These are phyloP conservation scores for Dichotomocladium elegans DNA, from an alignment of 371 early-diverging fungal species.

Conservation along the genomic window DNA sequence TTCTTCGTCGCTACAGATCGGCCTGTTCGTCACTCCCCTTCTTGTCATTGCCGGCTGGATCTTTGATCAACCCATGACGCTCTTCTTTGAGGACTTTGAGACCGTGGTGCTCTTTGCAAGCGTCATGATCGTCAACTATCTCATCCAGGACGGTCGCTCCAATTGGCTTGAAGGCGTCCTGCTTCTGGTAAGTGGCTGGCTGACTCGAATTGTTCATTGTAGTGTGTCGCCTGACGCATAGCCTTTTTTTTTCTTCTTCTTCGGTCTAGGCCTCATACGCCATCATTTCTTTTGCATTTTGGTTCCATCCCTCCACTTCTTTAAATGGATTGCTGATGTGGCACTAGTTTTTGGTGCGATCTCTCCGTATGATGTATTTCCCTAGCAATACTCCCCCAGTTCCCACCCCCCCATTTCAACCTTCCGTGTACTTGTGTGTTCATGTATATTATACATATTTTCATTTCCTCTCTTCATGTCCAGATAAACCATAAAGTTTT, in stretches of 20 bases:
- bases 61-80: conserved; percentile 69
- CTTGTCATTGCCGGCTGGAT: conserved; percentile 88
- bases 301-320: conserved; percentile 39
- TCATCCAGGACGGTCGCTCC: conserved; percentile 71
- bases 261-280: conserved; percentile 47
- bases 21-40: conserved; percentile 84
- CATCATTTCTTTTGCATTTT: conserved; percentile 76
- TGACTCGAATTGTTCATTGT: neutral
- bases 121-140: conserved; percentile 81
- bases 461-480: too few relatives aligned
- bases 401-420: neutral
- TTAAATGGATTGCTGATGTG: neutral
- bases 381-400: neutral
- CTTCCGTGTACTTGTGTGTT: too few relatives aligned
- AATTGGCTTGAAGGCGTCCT: conserved; percentile 87
- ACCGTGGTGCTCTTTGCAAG: conserved; percentile 78
- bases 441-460: too few relatives aligned
- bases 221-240: neutral
- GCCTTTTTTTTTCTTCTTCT: neutral
- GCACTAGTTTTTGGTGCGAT: too few relatives aligned
- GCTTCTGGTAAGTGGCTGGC: conserved; percentile 47
- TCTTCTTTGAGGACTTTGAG: conserved; percentile 83
- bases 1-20: conserved; percentile 88
- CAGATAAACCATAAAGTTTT: too few relatives aligned
- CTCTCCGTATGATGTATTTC: too few relatives aligned